A percentile compares a stretch with the other conserved stretches of the same genome.
Conservation (phyloP, 441 rosid genomes). For the Gossypium gossypioides region DNA sequence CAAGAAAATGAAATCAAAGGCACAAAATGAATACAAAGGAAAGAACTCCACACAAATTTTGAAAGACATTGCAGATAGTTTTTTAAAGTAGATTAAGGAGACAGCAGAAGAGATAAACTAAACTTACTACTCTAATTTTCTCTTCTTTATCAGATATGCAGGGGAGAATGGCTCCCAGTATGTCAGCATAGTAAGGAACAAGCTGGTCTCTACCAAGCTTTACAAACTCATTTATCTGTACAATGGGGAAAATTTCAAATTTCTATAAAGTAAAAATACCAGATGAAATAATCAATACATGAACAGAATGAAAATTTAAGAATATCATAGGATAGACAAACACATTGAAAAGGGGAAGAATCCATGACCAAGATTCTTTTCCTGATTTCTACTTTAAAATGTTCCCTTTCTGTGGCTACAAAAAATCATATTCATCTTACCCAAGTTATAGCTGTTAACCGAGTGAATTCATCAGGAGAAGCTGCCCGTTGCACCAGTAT, state of each 20-base stretch:
- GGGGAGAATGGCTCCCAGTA: slow-evolving; percentile 93
- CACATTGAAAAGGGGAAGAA: not conserved
- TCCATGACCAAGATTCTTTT: not conserved
- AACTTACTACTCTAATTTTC: slow-evolving; percentile 94
- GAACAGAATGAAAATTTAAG: slow-evolving; percentile 2
- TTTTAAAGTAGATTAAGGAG: slow-evolving; percentile 5
- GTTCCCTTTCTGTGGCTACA: not conserved
- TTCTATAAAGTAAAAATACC: not conserved
- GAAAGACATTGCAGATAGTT: not conserved
- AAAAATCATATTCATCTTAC: slow-evolving; percentile 33
- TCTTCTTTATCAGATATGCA: slow-evolving; percentile 98
- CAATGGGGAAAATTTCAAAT: not conserved
- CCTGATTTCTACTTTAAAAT: slow-evolving; percentile 4
- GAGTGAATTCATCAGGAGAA: slow-evolving; percentile 92
- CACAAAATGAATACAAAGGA: not conserved
- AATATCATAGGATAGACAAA: not conserved
- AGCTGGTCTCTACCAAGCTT: slow-evolving; percentile 99
- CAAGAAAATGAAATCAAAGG: slow-evolving; percentile 9
- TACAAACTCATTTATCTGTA: slow-evolving; percentile 97
- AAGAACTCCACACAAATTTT: slow-evolving; percentile 13
- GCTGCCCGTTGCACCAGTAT: slow-evolving; percentile 95
- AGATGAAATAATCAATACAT: not conserved
- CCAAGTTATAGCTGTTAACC: slow-evolving; percentile 99
- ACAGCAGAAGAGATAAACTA: slow-evolving; percentile 22
- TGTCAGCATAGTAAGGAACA: slow-evolving; percentile 89